Base-by-base conservation (phyloP, 2,329 filamentous ascomycete species). In the Sclerotinia sclerotiorum region DNA sequence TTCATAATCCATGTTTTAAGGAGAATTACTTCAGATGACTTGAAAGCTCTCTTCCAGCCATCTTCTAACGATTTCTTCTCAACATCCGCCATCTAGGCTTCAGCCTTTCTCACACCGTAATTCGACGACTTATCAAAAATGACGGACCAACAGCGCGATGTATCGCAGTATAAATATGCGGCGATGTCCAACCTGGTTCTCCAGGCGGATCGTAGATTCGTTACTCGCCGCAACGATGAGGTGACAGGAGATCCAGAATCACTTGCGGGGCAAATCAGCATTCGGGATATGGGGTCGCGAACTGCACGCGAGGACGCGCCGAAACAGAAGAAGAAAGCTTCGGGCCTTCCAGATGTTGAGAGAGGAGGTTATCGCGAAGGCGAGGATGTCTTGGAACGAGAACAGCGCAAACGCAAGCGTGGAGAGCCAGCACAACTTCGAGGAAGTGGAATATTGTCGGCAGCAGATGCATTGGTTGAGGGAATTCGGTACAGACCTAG, bases 181-280 rank as follows among this genome's bases (percentile, higher is more conserved):
- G 93, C 92, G 81, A 98, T 99, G 95, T 99, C 95, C 83, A 99
- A 99, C 88, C 90, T 99, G 93, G 95, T 99, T 79, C 92, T 99
- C 88, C 95, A 99, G 91, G 94, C 93, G 83, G 95, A 99, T 84
- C 90, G 94, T 82, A 90, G 95, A 76, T 98, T 99, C 79, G 90
- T 97, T 76, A 93, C 93, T 72, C 89, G 95, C 79, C 89, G 93
- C 76, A 93, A 90, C 75, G 94, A 99, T 81, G 96, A 99, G 83
- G 90, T 93, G 72, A 98, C 94, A 64, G 95, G 95, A 76, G 95
- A 99, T 79, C 96, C 95, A 64, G 95, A 99, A 82, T 99, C 96
- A 69, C 88, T 99, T 69, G 96, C 95, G 68, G 95, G 95, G 67
- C 90, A 94, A 74, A 89, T 99, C 79, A 94, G 91, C 74, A 94